Evolutionary conservation across 23 red algal species (phyloP).

Genomic region (Gracilariopsis chorda): DNA sequence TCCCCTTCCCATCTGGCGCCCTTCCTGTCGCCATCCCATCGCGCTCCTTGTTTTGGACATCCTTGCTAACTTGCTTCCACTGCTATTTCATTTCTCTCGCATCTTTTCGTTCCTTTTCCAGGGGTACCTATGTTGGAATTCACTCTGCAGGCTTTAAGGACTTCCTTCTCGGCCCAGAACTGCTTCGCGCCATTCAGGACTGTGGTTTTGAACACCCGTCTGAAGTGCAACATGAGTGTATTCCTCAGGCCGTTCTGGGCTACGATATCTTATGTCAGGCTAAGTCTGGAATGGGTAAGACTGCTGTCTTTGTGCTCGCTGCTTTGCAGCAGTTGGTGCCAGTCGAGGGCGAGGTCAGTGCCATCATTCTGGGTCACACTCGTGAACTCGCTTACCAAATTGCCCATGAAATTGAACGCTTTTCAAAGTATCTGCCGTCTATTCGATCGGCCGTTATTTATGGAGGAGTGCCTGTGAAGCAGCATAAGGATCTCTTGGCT

Average conservation of each 20-base stretch:
- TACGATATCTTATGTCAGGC: conserved; percentile 94
- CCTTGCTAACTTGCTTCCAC: too few species aligned
- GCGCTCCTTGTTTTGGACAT: too few species aligned
- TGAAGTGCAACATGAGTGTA: conserved; percentile 95
- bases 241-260: conserved; percentile 93
- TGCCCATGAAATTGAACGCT: conserved; percentile 93
- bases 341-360: conserved; percentile 73
- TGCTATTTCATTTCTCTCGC: too few species aligned
- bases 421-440: conserved; percentile 87
- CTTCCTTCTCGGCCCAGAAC: conserved; percentile 89
- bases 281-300: conserved; percentile 98
- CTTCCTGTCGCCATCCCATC: too few species aligned
- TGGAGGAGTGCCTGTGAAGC: conserved; percentile 91
- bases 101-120: neutral
- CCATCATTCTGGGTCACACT: conserved; percentile 84
- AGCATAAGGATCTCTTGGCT: conserved; percentile 81
- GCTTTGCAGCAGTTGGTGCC: conserved; percentile 93
- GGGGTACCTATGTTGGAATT: conserved; percentile 91
- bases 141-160: conserved; percentile 95
- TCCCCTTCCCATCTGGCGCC: too few species aligned
- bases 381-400: conserved; percentile 99
- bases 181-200: conserved; percentile 97
- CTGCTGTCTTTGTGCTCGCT: conserved; percentile 92
- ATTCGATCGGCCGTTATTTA: conserved; percentile 80
- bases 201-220: conserved; percentile 98